These are phyloP conservation scores for Primulina huaijiensis DNA, from an alignment of 257 asterid genomes.

Conservation along the genomic window DNA sequence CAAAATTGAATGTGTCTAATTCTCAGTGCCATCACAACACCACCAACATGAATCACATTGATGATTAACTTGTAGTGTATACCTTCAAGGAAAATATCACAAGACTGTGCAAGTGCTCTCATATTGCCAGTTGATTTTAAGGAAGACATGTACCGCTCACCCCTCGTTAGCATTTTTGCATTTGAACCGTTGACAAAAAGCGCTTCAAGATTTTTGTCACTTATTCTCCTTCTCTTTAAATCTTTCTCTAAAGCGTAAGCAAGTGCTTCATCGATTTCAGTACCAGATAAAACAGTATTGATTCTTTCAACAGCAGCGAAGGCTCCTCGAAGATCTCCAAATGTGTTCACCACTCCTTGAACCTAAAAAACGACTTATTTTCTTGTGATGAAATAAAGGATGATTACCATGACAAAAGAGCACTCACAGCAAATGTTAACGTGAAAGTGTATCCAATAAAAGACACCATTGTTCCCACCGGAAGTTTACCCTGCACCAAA, in stretches of 20 bases:
- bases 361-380: conserved; percentile 48
- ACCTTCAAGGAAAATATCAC: conserved; percentile 94
- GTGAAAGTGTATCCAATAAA: conserved; percentile 95
- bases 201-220: conserved; percentile 51
- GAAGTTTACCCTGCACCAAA: conserved; percentile 73
- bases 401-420: conserved; percentile 20
- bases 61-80: conserved; percentile 15
- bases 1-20: conserved; percentile 4
- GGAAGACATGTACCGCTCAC: conserved; percentile 61
- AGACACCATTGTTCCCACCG: conserved; percentile 93
- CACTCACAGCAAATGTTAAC: conserved; percentile 88
- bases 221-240: conserved; percentile 47
- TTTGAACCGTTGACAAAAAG: conserved; percentile 47
- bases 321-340: conserved; percentile 97
- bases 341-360: conserved; percentile 95
- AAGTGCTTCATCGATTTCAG: conserved; percentile 82
- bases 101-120: conserved; percentile 62
- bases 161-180: conserved; percentile 34
- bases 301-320: conserved; percentile 91
- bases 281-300: conserved; percentile 71
- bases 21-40: background rate
- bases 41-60: background rate
- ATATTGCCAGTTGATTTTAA: conserved; percentile 59
- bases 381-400: background rate
- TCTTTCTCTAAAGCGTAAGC: conserved; percentile 75